These are phyloP conservation scores for Mycena kentingensis DNA, from an alignment of 768 basidiomycete genomes.

Conservation along the genomic window DNA sequence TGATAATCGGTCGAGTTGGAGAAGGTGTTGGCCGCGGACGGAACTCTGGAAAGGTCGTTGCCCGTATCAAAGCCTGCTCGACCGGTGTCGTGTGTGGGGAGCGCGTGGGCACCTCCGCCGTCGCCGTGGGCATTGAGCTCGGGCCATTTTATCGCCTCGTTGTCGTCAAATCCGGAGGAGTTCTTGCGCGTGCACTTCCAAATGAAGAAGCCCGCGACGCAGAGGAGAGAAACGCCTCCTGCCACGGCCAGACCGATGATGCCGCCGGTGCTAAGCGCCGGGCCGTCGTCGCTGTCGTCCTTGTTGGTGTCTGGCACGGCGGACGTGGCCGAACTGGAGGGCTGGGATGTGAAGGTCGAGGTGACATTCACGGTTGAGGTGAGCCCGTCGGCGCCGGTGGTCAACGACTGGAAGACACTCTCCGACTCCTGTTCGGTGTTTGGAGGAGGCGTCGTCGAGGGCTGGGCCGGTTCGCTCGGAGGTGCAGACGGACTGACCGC, in stretches of 20 bases:
- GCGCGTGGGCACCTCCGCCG: conserved; percentile 52
- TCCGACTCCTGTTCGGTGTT: conserved; percentile 6
- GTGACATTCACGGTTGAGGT: conserved; percentile 28
- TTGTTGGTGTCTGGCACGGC: conserved; percentile 23
- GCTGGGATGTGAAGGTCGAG: conserved; percentile 22
- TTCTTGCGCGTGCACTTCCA: conserved; percentile 89
- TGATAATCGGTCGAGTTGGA: conserved; percentile 54
- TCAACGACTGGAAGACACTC: conserved; percentile 18
- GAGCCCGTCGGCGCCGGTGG: conserved; percentile 24
- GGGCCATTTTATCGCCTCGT: conserved; percentile 90
- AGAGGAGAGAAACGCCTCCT: conserved; percentile 74
- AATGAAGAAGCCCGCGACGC: conserved; percentile 70
- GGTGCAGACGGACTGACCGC: neutral
- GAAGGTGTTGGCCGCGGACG: conserved; percentile 40
- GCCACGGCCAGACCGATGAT: conserved; percentile 82
- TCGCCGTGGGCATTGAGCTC: conserved; percentile 72
- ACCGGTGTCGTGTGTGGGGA: conserved; percentile 71
- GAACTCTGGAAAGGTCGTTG: conserved; percentile 61
- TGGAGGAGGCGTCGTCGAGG: conserved; percentile 9
- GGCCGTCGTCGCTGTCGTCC: conserved; percentile 24
- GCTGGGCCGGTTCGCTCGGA: conserved; percentile 13
- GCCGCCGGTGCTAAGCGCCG: conserved; percentile 64
- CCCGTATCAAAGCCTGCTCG: conserved; percentile 73
- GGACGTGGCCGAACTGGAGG: conserved; percentile 28
- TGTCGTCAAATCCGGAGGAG: conserved; percentile 73